Conservation (phyloP, 2,329 filamentous ascomycete species). For the Hymenoscyphus repandus region DNA sequence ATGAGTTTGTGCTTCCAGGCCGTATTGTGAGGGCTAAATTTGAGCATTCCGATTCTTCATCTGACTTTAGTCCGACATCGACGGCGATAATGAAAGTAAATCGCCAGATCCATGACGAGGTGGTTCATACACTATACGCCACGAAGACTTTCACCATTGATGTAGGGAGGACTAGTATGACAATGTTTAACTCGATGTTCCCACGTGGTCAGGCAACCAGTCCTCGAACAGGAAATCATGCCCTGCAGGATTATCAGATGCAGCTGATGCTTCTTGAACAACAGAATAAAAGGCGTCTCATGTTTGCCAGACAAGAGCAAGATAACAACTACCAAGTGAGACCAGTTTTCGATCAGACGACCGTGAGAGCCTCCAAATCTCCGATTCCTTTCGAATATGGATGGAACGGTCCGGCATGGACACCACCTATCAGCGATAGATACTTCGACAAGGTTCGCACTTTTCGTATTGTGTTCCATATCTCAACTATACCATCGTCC, state of each 20-base stretch:
- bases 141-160: conserved; percentile 17
- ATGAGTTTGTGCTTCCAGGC: no score
- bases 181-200: conserved; percentile 12
- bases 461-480: conserved; percentile 9
- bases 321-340: conserved; percentile 40
- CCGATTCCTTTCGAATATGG: not conserved
- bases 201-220: not conserved
- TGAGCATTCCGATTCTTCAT: no score
- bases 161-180: conserved; percentile 7
- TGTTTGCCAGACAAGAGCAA: conserved; percentile 79
- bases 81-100: no score
- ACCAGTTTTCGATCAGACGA: not conserved
- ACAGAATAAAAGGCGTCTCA: conserved; percentile 78
- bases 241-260: conserved; percentile 84
- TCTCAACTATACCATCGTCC: no score
- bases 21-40: no score
- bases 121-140: no score
- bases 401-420: conserved; percentile 6
- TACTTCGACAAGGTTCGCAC: conserved; percentile 14
- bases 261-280: conserved; percentile 82
- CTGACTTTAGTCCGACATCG: no score
- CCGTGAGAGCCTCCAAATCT: not conserved
- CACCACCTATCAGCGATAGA: not conserved
- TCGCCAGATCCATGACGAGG: no score
- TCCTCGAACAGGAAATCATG: conserved; percentile 52